Percentiles rank a stretch among this genome's conserved stretches.
Conservation (phyloP, 2,329 filamentous ascomycete species). For the Macrophomina phaseolina region DNA sequence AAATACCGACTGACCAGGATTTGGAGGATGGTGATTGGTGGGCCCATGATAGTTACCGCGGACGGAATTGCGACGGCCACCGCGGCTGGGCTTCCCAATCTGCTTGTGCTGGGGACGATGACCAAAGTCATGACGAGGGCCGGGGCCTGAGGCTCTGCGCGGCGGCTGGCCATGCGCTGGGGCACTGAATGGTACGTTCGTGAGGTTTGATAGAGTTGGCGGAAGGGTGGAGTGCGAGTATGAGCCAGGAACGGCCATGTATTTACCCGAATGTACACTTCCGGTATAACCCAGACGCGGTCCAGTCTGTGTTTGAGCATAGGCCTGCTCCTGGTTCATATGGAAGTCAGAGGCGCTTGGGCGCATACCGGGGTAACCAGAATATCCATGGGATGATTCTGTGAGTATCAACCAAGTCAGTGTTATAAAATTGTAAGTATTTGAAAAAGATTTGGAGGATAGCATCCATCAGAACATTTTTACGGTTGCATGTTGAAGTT, state of each 20-base stretch:
- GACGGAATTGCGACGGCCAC: slow-evolving; percentile 13
- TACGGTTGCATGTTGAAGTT: no score
- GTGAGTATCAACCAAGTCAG: not conserved
- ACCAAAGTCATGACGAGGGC: slow-evolving; percentile 5
- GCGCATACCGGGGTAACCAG: not conserved
- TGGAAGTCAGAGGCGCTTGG: not conserved
- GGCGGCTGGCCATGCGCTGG: not conserved
- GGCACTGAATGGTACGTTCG: slow-evolving; percentile 7
- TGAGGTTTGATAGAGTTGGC: not conserved
- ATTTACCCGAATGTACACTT: not conserved
- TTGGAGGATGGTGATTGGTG: not conserved
- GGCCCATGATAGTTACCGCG: not conserved
- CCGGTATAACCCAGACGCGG: not conserved
- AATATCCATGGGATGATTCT: not conserved
- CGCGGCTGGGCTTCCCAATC: not conserved
- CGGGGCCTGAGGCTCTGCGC: slow-evolving; percentile 3
- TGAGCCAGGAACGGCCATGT: not conserved
- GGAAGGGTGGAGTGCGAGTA: not conserved
- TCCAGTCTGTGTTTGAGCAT: not conserved
- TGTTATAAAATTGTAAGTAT: no score
- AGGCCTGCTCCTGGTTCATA: not conserved
- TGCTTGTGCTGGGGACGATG: not conserved
- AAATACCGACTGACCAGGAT: not conserved
- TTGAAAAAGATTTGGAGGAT: not conserved
- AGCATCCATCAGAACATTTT: no score